Evolutionary conservation across 257 asterid species (phyloP), one percentile per base, ranked within the genome.

Genomic region (Plantago ovata): DNA sequence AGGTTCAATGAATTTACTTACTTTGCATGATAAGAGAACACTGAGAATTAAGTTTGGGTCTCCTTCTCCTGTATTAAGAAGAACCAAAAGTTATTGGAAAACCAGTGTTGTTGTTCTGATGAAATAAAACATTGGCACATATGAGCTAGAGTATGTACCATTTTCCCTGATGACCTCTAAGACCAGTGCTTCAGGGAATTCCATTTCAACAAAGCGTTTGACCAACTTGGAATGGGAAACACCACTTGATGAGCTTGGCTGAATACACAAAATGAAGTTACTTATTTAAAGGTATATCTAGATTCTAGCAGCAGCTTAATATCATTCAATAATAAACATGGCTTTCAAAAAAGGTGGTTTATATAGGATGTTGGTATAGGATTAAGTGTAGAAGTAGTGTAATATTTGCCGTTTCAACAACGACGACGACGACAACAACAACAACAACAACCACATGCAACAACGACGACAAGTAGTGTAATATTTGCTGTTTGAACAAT

Each of bases 161-260:
- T 67, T 74, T 79, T 82, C 84, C 47, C 72, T 81, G 38, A 82
- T 72, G 59, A 83, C 90, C 65, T 75, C 78, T 15, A 58, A 52
- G 15, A 79, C 90, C 71, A 82, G 24, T 48, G 70, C 74, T 51
- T 71, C 76, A 0, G 90, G 13, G 72, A 82, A 82, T 38, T 86
- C 84, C 90, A 82, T 82, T 38, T 75, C 84, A 46, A 82, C 77
- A 53, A 82, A 82, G 52, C 71, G 73, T 36, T 38, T 43, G 55
- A 75, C 65, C 67, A 82, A 60, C 64, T 62, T 62, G 56, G 66
- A 13, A 43, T 50, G 54, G 56, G 9, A 36, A 50, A 13, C 56
- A 53, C 66, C 69, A 20, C 50, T 13, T 1, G 86, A 80, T 28
- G 84, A 58, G 78, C 81, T 75, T 68, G 38, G n/a, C 56, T 50